Base-by-base conservation (phyloP, 202 grass and related monocot species). In the Digitaria exilis region DNA sequence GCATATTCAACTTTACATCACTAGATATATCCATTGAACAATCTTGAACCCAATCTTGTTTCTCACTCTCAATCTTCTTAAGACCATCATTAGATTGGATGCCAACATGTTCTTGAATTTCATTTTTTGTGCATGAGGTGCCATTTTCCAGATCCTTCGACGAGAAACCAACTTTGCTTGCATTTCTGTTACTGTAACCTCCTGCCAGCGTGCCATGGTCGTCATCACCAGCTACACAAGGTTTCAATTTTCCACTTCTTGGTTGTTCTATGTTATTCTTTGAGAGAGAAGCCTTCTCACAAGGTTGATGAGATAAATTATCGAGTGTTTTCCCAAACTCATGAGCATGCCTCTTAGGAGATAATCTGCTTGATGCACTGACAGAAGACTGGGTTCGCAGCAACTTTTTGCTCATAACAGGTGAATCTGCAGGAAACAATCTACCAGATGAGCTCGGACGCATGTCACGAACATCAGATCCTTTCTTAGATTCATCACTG, bases 31-130 rank as follows among this genome's bases (percentile, higher is more conserved):
- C 76, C 60, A 73, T 84, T 69, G 62, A 84, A 67, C 61, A 87
- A 78, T 77, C 73, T 75, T 92, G 84, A 44, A 75, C 71, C 68
- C 51, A 68, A 54, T 91, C 74, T 78, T 85, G 58, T 66, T 86
- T 64, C 65, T 16, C 75, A 90, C 69, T 57, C 34, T 26, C 69
- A 68, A 83, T 75, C 43, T 58, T 74, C 37, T 76, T 86, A 28
- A 39, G 44, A 67, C 41, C 56, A 85, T 82, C 63, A 73, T 79
- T 75, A 57, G 61, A 86, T 50, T 78, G 50, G 60, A 78, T 81
- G 63, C 25, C 73, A 66, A 29, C 61, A 59, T 81, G 55, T 74
- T 77, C 80, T 55, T 73, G 65, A 84, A 35, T 85, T 81, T 67
- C 63, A 68, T 57, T 73, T 78, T 65, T 78, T 66, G 73, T 78